Conservation (phyloP, 2,329 filamentous ascomycete species). For the Pyrenophora tritici-repentis region DNA sequence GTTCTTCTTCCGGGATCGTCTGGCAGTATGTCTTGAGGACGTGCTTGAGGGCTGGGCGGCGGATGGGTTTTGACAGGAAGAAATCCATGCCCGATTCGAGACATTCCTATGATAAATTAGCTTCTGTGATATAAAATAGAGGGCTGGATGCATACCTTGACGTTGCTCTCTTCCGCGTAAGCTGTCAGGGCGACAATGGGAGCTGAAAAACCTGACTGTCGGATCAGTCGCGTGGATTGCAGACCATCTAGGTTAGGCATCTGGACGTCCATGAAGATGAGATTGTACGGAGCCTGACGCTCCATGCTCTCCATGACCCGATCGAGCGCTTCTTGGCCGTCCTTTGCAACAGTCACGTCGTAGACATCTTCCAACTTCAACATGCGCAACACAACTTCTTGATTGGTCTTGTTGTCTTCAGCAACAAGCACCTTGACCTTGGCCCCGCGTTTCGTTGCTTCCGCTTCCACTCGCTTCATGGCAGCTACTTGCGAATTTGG, state of each 20-base stretch:
- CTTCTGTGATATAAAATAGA: neutral
- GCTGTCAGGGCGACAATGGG: conserved; percentile 91
- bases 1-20: conserved; percentile 69
- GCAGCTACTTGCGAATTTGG: conserved; percentile 67
- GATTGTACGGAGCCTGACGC: conserved; percentile 71
- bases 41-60: conserved; percentile 82
- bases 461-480: conserved; percentile 68
- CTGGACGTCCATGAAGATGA: conserved; percentile 94
- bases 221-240: conserved; percentile 82
- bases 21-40: conserved; percentile 81
- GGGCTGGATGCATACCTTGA: conserved; percentile 66
- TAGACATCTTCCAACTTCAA: conserved; percentile 78
- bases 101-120: conserved; percentile 48
- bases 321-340: conserved; percentile 79
- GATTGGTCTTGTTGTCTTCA: conserved; percentile 68
- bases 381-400: conserved; percentile 62
- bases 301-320: conserved; percentile 83
- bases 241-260: conserved; percentile 94
- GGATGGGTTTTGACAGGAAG: conserved; percentile 77
- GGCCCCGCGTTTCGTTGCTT: conserved; percentile 59
- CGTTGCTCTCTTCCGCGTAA: conserved; percentile 87
- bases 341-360: conserved; percentile 83
- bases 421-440: conserved; percentile 84
- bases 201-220: conserved; percentile 81
- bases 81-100: conserved; percentile 92